Percentiles rank a stretch among this genome's conserved stretches.
Conservation (phyloP, 208 protist genomes). For the Phytomonas francai region DNA sequence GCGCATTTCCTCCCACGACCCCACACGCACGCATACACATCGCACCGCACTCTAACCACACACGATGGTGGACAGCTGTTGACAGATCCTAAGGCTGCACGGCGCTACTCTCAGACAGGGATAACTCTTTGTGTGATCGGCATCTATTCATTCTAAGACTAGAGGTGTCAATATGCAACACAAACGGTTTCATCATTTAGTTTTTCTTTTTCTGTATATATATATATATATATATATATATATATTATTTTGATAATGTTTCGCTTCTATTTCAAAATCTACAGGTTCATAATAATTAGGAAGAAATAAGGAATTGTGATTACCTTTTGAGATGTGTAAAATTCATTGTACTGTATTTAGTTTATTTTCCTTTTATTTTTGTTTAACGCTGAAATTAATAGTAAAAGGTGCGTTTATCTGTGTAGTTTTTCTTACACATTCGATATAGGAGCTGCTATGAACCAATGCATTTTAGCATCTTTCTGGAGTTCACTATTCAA, state of each 20-base stretch:
- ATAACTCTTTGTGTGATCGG: conserved; percentile 36
- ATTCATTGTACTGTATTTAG: too few species aligned
- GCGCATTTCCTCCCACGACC: too few species aligned
- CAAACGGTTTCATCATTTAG: background rate
- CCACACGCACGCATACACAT: too few species aligned
- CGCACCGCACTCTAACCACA: too few species aligned
- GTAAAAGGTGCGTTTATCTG: background rate
- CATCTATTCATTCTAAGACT: conserved; percentile 23
- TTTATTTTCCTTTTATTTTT: background rate
- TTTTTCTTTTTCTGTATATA: conserved; percentile 1
- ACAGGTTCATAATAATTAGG: background rate
- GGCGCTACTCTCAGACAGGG: conserved; percentile 21
- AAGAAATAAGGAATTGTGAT: too few species aligned
- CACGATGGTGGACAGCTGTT: too few species aligned
- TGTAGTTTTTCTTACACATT: background rate
- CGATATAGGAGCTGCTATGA: too few species aligned
- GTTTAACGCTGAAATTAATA: background rate
- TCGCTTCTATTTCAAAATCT: conserved; percentile 1
- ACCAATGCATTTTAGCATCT: too few species aligned
- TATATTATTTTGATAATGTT: background rate
- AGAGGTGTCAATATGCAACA: conserved; percentile 13
- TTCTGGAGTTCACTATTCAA: too few species aligned
- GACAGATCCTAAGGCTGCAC: too few species aligned
- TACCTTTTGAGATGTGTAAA: too few species aligned
- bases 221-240: conserved; percentile 4